Base-by-base conservation (phyloP, 2,329 filamentous ascomycete genomes). In the Talaromyces sp. region DNA sequence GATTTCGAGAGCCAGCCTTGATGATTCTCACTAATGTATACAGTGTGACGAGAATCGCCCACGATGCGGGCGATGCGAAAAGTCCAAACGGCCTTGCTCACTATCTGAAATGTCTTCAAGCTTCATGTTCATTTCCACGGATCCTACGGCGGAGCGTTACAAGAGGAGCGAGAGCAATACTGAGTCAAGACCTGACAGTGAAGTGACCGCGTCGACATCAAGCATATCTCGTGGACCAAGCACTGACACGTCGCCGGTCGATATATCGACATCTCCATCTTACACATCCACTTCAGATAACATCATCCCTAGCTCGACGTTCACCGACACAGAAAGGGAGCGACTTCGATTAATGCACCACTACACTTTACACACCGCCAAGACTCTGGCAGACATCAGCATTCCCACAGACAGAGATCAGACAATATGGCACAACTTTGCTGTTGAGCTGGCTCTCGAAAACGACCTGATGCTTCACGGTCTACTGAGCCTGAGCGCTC, bases 91-190 rank as follows among this genome's bases (percentile, higher is more conserved):
- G 14, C 28, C 31, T 31, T 63, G 57, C 25, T 63, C 61, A 6
- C 56, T 63, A 16, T 42, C 56, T n/a, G 48, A 39, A n/a, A 33
- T 37, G 25, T 37, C 61, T n/a, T 46, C 61, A 2, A 59, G 40
- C 33, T 55, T 63, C 50, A 60, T 63, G 16, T 63, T 63, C 35
- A 58, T 63, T 21, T 31, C 62, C n/a, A 55, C 18, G 23, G 44
- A 60, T 33, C 40, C 39, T 57, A 55, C 61, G 12, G 6, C 39
- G 8, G 33, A 40, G 18, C 18, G 33, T 9, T 16, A 35, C 8
- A 42, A 48, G 31, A 39, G 39, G 33, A 18, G 21, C 14, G n/a
- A 16, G 28, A 50, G 11, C n/a, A 28, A 18, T 11, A n/a, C 14
- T 4, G 59, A 55, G 48, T 1, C 25, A 39, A 33, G 12, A 31